Conservation (phyloP, 2,329 filamentous ascomycete species). For the Ceratocystis eucalypticola region DNA sequence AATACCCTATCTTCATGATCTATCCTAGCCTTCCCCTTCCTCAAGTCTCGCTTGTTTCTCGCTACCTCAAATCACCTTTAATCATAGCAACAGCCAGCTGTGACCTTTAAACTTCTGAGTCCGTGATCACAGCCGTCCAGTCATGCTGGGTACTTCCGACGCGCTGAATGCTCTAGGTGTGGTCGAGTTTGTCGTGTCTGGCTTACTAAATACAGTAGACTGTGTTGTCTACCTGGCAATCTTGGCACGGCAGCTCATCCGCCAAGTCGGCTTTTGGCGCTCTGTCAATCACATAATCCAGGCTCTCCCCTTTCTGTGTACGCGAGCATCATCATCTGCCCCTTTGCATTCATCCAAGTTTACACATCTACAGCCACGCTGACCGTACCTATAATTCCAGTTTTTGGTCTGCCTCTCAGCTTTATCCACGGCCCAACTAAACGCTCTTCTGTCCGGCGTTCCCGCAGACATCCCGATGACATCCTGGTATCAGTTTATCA, state of each 20-base stretch:
- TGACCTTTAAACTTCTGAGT: not conserved
- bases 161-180: not conserved
- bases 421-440: constrained; percentile 12
- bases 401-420: constrained; percentile 12
- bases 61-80: not conserved
- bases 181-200: not conserved
- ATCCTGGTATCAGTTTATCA: constrained; percentile 23
- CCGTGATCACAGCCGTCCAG: not conserved
- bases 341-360: not conserved
- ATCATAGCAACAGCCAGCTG: not conserved
- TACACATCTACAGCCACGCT: not conserved
- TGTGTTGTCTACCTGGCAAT: constrained; percentile 12
- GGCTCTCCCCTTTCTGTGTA: constrained; percentile 59
- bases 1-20: not conserved
- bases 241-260: constrained; percentile 14
- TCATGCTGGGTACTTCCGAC: not conserved
- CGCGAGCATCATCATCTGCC: constrained; percentile 18
- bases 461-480: constrained; percentile 15
- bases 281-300: not conserved
- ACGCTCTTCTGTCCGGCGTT: constrained; percentile 12
- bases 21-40: not conserved
- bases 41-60: not conserved
- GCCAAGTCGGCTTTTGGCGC: constrained; percentile 13
- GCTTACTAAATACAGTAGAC: not conserved
- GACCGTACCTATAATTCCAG: constrained; percentile 14